Evolutionary conservation across 495 filamentous ascomycete species (phyloP), one percentile per base, ranked within the genome.

Genomic region (Filosporella fistucella): DNA sequence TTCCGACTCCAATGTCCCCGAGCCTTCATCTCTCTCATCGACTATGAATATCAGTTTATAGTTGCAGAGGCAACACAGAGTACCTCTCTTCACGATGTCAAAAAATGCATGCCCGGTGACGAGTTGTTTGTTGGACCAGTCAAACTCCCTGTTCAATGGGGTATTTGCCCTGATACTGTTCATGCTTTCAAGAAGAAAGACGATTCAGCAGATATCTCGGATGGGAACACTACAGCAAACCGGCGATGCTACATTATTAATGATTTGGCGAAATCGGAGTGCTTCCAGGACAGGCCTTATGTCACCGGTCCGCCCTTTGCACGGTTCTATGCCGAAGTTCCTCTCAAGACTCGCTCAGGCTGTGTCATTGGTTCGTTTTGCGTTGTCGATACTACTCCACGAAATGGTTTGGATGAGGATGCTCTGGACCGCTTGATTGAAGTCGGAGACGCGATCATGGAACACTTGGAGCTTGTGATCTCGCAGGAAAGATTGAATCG

Each of bases 31-130:
- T 80, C 77, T 28, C 69, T 88, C 16, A 76, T 83, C 40, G 81
- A 81, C 50, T 67, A 71, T 17, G 66, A 75, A 2, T 66, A 71
- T 16, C 76, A 81, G 55, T 77, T 81, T 48, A 69, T 86, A 28
- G 66, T 85, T 14, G 80, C 82, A 17, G 82, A 86, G 52, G 78
- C 80, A 1, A 81, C 80, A 0, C 66, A 62, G 14, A 73, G 74
- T 0, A 43, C 81, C 0, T 77, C 77, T 0, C 56, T 80, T 5
- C 40, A 47, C 11, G 28, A 43, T 32, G 32, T 21, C 11, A 25
- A 33, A 7, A 14, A 29, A 18, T 29, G 3, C 4, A 18, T 25
- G 11, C 17, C n/a, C 9, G 47, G 34, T 16, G 48, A 51, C 26
- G 23, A 39, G 7, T 11, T 47, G 1, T 38, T 4, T 16, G 4